phyloP scores from a whole-genome alignment of 768 basidiomycete species.

The Brasilioporus rufonigricans region DNA sequence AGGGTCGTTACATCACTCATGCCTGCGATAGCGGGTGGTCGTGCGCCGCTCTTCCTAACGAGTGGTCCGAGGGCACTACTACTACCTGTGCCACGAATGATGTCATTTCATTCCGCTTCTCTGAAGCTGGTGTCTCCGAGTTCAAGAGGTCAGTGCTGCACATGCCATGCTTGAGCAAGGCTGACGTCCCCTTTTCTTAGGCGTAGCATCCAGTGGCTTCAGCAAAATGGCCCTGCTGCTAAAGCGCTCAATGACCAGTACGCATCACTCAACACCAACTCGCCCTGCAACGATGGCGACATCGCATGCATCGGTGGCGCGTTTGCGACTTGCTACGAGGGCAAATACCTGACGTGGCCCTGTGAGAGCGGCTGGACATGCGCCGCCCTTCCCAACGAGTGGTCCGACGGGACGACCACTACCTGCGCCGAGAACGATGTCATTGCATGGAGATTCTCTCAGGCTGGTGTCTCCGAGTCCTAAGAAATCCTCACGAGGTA shows the following conservation, averaged over 20 bases:
- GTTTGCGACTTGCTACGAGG: slow-evolving; percentile 16
- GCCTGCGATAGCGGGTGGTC: slow-evolving; percentile 15
- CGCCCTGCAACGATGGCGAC: slow-evolving; percentile 17
- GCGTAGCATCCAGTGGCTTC: slow-evolving; percentile 15
- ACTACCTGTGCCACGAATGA: slow-evolving; percentile 18
- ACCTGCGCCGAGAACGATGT: slow-evolving; percentile 16
- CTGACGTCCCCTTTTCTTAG: slow-evolving; percentile 3
- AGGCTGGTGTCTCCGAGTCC: slow-evolving; percentile 18
- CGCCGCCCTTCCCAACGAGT: slow-evolving; percentile 26
- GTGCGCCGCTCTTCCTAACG: slow-evolving; percentile 26
- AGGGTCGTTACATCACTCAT: slow-evolving; percentile 10
- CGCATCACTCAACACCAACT: slow-evolving; percentile 9
- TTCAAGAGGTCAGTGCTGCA: slow-evolving; percentile 2
- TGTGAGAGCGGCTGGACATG: slow-evolving; percentile 17
- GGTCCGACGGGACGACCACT: slow-evolving; percentile 15
- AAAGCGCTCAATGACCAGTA: slow-evolving; percentile 27
- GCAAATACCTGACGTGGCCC: slow-evolving; percentile 10
- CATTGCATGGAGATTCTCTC: slow-evolving; percentile 18
- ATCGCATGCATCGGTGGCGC: slow-evolving; percentile 19
- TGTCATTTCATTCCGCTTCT: slow-evolving; percentile 8
- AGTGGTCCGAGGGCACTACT: slow-evolving; percentile 20
- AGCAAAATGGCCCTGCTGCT: slow-evolving; percentile 26
- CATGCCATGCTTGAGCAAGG: not conserved
- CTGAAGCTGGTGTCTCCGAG: slow-evolving; percentile 15
- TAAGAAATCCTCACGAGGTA: slow-evolving; percentile 5